These are phyloP conservation scores for Boletus chippewaensis DNA, from an alignment of 1,284 basidiomycete genomes.

Conservation along the genomic window DNA sequence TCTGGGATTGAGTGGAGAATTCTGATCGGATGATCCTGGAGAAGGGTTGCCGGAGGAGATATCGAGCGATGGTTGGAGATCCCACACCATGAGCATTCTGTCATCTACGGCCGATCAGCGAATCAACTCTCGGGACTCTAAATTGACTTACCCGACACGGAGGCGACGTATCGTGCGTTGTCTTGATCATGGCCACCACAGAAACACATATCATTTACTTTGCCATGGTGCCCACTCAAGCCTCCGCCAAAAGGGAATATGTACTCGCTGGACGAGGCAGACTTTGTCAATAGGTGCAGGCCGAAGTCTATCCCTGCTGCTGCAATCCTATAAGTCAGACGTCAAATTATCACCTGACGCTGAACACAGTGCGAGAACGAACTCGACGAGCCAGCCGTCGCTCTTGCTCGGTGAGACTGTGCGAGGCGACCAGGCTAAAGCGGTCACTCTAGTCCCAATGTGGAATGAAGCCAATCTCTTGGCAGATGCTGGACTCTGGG, in stretches of 20 bases:
- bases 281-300: constrained; percentile 60
- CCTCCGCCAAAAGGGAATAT: constrained; percentile 70
- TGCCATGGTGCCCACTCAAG: constrained; percentile 67
- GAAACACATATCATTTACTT: constrained; percentile 67
- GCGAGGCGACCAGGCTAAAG: constrained; percentile 71
- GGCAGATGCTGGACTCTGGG: constrained; percentile 37
- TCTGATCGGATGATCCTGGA: constrained; percentile 20
- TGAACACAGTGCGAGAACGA: constrained; percentile 24
- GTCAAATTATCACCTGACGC: neutral
- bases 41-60: constrained; percentile 34
- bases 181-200: constrained; percentile 65
- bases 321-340: constrained; percentile 43
- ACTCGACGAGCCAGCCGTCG: constrained; percentile 70
- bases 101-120: constrained; percentile 46
- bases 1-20: constrained; percentile 30
- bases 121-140: neutral
- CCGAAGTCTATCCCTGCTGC: constrained; percentile 63
- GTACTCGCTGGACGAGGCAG: constrained; percentile 42
- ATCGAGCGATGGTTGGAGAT: constrained; percentile 53
- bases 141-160: constrained; percentile 56
- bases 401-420: constrained; percentile 57
- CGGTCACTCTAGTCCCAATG: constrained; percentile 62
- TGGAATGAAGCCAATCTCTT: constrained; percentile 61
- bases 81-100: constrained; percentile 79
- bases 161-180: constrained; percentile 65